Conservation (phyloP, 2,329 filamentous ascomycete species). For the Trichophyton schoenleinii region DNA sequence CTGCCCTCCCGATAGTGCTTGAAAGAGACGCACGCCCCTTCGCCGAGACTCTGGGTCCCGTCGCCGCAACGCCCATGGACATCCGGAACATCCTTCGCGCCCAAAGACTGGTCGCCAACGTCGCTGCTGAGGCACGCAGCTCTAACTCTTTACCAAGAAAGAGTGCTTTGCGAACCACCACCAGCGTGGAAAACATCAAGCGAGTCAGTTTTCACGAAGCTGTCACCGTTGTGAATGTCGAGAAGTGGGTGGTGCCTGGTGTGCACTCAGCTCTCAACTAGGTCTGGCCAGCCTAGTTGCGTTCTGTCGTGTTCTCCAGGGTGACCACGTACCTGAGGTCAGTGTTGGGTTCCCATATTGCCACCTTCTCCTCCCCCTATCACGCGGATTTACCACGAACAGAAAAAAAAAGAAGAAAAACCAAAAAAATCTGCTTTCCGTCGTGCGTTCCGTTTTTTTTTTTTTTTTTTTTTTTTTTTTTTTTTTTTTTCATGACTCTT, state of each 20-base stretch:
- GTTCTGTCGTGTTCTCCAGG: background rate
- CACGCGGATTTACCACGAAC: background rate
- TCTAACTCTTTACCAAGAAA: conserved; percentile 8
- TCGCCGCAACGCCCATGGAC: background rate
- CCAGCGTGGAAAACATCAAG: conserved; percentile 7
- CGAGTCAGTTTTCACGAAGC: conserved; percentile 13
- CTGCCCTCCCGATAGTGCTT: background rate
- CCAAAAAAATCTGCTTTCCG: background rate
- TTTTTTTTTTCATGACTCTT: background rate
- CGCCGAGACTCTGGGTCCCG: background rate
- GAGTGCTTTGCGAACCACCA: conserved; percentile 8
- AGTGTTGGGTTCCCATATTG: background rate
- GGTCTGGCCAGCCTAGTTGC: background rate
- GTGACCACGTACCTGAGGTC: background rate
- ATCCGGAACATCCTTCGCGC: background rate
- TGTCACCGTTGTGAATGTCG: conserved; percentile 15
- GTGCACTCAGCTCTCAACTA: background rate
- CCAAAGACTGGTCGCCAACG: conserved; percentile 1
- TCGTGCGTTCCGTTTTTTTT: background rate
- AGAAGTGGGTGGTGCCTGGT: conserved; percentile 19
- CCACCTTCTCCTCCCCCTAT: background rate
- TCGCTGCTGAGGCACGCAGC: conserved; percentile 1
- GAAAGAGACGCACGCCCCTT: background rate
- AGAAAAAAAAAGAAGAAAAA: background rate
- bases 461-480: background rate